These are phyloP conservation scores for Camelina hispida DNA, from an alignment of 345 rosid genomes.

Conservation along the genomic window DNA sequence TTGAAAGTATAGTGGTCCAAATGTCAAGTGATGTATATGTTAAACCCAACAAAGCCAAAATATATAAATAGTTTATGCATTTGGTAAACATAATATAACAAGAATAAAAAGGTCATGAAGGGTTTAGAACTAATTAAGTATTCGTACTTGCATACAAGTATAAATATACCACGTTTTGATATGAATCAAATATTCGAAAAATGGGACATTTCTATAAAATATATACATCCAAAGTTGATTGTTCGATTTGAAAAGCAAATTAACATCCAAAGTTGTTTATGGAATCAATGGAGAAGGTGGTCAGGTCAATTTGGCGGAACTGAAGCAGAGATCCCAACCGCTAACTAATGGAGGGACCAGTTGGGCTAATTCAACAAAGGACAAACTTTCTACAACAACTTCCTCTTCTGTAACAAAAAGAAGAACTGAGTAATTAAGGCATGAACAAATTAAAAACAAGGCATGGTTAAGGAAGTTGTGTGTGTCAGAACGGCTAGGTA, in stretches of 20 bases:
- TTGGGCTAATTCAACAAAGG: slow-evolving; percentile 54
- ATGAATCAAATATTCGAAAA: slow-evolving; percentile 18
- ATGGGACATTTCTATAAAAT: neutral
- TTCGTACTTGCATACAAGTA: slow-evolving; percentile 15
- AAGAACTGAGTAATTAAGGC: neutral
- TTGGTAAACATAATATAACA: slow-evolving; percentile 22
- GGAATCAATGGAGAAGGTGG: neutral
- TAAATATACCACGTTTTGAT: neutral
- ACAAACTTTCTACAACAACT: slow-evolving; percentile 50
- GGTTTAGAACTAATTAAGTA: neutral
- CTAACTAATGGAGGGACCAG: slow-evolving; percentile 20
- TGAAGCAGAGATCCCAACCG: neutral
- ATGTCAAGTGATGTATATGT: slow-evolving; percentile 20
- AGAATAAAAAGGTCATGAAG: slow-evolving; percentile 10
- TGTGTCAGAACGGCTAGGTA: neutral
- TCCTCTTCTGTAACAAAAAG: slow-evolving; percentile 42
- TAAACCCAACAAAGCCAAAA: slow-evolving; percentile 18
- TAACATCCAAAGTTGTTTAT: slow-evolving; percentile 13
- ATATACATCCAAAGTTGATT: neutral
- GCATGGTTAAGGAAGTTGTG: neutral
- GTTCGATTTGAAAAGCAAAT: neutral
- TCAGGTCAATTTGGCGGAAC: neutral
- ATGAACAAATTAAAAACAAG: neutral
- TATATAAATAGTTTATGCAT: neutral
- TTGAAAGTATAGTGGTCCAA: slow-evolving; percentile 4